Evolutionary conservation across 257 asterid genomes (phyloP).

Genomic region (Solanum sejunctum): DNA sequence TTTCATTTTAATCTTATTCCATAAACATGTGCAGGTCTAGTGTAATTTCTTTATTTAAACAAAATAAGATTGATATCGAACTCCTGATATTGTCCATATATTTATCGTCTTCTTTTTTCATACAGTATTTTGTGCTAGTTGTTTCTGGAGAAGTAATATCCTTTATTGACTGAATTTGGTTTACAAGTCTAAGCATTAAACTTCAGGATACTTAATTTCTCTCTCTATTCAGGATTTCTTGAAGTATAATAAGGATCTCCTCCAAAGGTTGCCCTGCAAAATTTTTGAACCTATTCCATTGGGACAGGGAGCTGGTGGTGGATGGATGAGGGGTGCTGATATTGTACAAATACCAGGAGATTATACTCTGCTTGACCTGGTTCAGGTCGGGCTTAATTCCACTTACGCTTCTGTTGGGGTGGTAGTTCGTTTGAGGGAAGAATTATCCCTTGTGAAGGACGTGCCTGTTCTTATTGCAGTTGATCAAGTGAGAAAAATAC

Average conservation of each 20-base stretch:
- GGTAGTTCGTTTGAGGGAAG: slow-evolving; percentile 81
- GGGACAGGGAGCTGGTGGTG: slow-evolving; percentile 98
- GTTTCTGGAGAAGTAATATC: not conserved
- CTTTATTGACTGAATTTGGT: not conserved
- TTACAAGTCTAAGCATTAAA: not conserved
- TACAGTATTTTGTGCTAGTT: not conserved
- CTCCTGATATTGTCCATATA: not conserved
- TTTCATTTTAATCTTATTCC: not conserved
- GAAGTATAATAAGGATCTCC: slow-evolving; percentile 51
- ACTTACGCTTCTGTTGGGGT: slow-evolving; percentile 88
- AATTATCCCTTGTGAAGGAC: slow-evolving; percentile 64
- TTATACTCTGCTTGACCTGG: slow-evolving; percentile 59
- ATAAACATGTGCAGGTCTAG: not conserved
- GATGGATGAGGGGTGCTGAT: slow-evolving; percentile 56
- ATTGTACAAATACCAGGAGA: slow-evolving; percentile 53
- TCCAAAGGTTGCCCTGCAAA: slow-evolving; percentile 61
- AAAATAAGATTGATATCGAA: not conserved
- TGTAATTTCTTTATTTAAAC: not conserved
- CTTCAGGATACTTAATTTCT: not conserved
- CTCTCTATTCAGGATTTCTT: slow-evolving; percentile 51
- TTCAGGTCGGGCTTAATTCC: slow-evolving; percentile 54
- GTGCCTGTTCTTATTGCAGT: slow-evolving; percentile 89
- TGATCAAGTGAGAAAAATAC: slow-evolving; percentile 64
- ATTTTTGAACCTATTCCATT: slow-evolving; percentile 57
- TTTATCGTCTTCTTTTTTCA: not conserved